Evolutionary conservation across 495 filamentous ascomycete genomes (phyloP), one percentile per base, ranked within the genome.

Genomic region (Xylaria cubensis): DNA sequence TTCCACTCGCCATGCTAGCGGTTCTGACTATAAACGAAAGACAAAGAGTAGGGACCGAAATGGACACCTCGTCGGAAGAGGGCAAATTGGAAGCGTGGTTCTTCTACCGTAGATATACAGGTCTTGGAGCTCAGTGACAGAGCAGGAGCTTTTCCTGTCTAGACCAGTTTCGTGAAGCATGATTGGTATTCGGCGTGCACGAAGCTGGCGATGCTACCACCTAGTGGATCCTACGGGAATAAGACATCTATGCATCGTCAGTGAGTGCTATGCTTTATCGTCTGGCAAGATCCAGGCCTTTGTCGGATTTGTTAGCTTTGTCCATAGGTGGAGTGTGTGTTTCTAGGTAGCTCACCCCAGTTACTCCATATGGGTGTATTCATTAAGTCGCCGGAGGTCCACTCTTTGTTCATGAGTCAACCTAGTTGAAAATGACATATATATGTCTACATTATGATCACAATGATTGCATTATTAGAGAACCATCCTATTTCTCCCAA

Each of bases 401-500:
- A 39, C 61, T 42, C 61, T 64, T 64, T 13, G 21, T 19, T 21
- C 61, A 29, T 21, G 61, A 64, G 61, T 64, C 61, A 64, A 44
- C 21, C 61, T 41, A 26, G 39, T 44, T 64, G 5, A n/a, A 61
- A 17, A 65, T 65, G 63, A 65, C 42, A 48, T n/a, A 36, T 48
- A 50, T n/a, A 65, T 24, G 21, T 63, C 34, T 42, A 39, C 61
- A 63, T 63, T 63, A 42, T 65, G 42, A 44, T 44, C 24, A 0
- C 15, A 19, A 50, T 65, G 63, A 48, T 15, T 65, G 13, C 26
- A 50, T 32, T n/a, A 65, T 65, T 50, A 48, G 24, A 34, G 19
- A 65, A 65, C 41, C 42, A 44, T 32, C 24, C 3, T 12, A 15
- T 65, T 34, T 34, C 24, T 42, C n/a, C 24, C 6, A 32, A 50